Conservation (phyloP, 495 filamentous ascomycete genomes). For the Xylaria nigripes region DNA sequence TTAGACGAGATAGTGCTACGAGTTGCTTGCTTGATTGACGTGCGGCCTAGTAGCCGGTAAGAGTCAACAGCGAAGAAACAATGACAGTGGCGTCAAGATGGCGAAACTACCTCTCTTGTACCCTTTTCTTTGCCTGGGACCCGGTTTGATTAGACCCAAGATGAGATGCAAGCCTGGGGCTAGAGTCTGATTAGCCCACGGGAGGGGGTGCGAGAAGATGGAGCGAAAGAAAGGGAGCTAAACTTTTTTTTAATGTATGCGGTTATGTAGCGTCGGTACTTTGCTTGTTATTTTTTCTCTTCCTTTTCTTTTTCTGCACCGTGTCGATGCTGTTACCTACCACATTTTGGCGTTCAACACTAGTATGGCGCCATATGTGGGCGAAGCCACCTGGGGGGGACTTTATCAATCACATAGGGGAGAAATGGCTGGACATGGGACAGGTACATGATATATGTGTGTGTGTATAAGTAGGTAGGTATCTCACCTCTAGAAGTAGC, state of each 20-base stretch:
- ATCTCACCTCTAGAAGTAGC: conserved; percentile 8
- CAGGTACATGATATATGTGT: background rate
- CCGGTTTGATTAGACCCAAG: conserved; percentile 19
- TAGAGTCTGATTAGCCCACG: conserved; percentile 6
- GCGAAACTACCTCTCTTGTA: conserved; percentile 15
- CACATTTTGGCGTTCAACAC: conserved; percentile 6
- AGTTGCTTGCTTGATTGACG: conserved; percentile 12
- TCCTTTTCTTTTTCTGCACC: conserved; percentile 10
- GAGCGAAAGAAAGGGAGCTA: conserved; percentile 3
- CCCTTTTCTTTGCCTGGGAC: conserved; percentile 8
- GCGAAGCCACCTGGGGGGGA: conserved; percentile 2
- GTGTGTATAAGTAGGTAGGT: background rate
- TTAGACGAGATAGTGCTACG: conserved; percentile 4
- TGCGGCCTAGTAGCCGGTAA: conserved; percentile 14
- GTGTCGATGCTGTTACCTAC: conserved; percentile 5
- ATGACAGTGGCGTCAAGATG: conserved; percentile 19
- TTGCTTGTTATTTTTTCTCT: background rate
- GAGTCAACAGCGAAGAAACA: conserved; percentile 10
- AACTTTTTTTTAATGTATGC: background rate
- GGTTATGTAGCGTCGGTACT: background rate
- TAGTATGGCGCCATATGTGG: conserved; percentile 6
- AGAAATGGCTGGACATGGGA: background rate
- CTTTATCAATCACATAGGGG: conserved; percentile 2
- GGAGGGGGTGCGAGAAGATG: conserved; percentile 9
- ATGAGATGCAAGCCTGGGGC: background rate